These are phyloP conservation scores for Botryotinia calthae DNA, from an alignment of 2,329 filamentous ascomycete genomes.

Conservation along the genomic window DNA sequence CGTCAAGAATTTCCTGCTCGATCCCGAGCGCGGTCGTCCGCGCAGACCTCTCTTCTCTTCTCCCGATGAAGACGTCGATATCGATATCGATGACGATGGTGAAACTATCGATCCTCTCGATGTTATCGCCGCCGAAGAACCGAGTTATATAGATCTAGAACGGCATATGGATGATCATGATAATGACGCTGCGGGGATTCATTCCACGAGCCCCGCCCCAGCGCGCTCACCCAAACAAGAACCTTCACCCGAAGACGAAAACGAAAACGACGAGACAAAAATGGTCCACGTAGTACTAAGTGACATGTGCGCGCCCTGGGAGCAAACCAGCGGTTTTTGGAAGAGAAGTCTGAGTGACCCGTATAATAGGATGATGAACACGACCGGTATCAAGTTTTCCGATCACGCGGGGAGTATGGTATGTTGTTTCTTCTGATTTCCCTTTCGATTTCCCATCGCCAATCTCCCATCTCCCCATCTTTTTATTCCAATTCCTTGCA, in stretches of 20 bases:
- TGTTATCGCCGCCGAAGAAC: neutral
- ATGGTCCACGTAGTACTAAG: constrained; percentile 90
- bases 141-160: constrained; percentile 66
- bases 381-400: constrained; percentile 78
- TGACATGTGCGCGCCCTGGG: constrained; percentile 99
- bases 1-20: constrained; percentile 71
- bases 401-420: constrained; percentile 97
- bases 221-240: constrained; percentile 21
- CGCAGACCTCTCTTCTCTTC: constrained; percentile 33
- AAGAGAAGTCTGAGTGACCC: constrained; percentile 92
- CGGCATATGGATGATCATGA: constrained; percentile 41
- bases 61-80: too few relatives aligned
- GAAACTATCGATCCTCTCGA: neutral
- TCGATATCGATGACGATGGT: too few relatives aligned
- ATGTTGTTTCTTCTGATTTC: constrained; percentile 38
- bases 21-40: constrained; percentile 57
- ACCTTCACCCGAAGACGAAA: constrained; percentile 36
- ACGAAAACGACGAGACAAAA: constrained; percentile 46
- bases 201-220: too few relatives aligned
- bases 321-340: constrained; percentile 72
- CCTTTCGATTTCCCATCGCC: too few relatives aligned
- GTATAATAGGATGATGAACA: constrained; percentile 99
- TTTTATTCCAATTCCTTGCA: too few relatives aligned
- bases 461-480: too few relatives aligned
- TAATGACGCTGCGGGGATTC: neutral